phyloP scores from a whole-genome alignment of 2,329 filamentous ascomycete species.

The Byssochlamys sp. region DNA sequence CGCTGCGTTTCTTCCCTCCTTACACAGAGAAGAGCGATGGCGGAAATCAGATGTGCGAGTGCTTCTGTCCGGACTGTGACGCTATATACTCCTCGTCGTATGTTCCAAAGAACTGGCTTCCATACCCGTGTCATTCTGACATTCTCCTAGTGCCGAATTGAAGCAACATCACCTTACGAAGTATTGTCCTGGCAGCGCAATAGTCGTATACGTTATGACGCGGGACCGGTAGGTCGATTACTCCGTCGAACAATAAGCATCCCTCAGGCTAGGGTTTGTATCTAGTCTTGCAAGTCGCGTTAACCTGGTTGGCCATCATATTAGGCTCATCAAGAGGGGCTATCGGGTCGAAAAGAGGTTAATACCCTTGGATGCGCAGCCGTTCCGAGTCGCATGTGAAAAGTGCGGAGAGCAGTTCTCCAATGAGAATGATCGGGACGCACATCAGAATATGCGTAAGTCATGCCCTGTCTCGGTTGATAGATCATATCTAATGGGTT shows the following conservation, averaged over 20 bases:
- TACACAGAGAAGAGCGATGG: slow-evolving; percentile 16
- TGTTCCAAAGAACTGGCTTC: background rate
- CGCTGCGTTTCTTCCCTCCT: slow-evolving; percentile 18
- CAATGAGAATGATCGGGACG: slow-evolving; percentile 12
- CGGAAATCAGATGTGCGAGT: slow-evolving; percentile 12
- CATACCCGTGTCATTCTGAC: background rate
- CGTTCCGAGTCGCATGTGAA: slow-evolving; percentile 18
- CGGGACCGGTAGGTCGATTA: slow-evolving; percentile 16
- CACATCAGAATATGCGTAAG: slow-evolving; percentile 5
- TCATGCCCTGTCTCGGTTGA: background rate
- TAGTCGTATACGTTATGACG: slow-evolving; percentile 23
- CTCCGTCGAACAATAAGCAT: background rate
- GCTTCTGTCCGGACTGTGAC: slow-evolving; percentile 20
- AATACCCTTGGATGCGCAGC: slow-evolving; percentile 16
- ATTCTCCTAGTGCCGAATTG: slow-evolving; percentile 13
- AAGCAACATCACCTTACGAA: slow-evolving; percentile 20
- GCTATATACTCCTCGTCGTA: slow-evolving; percentile 22
- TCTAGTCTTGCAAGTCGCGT: background rate
- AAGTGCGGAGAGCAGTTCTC: slow-evolving; percentile 17
- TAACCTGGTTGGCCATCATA: background rate
- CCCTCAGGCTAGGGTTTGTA: background rate
- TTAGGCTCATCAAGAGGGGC: slow-evolving; percentile 21
- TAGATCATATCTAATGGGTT: slow-evolving; percentile 3
- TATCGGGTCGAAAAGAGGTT: slow-evolving; percentile 22
- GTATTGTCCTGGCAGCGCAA: slow-evolving; percentile 19